Percentiles rank a stretch among this genome's conserved stretches.
Conservation (phyloP, 331 rosid genomes). For the Dryas integrifolia region DNA sequence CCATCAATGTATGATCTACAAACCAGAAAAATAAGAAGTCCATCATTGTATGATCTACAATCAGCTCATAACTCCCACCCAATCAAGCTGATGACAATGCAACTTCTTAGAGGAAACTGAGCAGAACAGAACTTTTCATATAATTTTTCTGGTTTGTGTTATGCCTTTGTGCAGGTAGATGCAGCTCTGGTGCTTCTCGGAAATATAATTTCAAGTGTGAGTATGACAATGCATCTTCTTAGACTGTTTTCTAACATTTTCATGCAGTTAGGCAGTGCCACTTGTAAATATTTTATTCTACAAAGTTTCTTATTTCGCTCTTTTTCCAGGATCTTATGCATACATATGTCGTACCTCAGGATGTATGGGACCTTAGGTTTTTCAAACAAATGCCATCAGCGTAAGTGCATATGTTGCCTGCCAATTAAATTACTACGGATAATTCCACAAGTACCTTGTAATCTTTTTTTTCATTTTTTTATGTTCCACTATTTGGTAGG, state of each 20-base stretch:
- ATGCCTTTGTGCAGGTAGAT: constrained; percentile 63
- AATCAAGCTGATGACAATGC: not conserved
- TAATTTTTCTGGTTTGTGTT: constrained; percentile 23
- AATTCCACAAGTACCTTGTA: not conserved
- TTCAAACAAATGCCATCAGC: constrained; percentile 67
- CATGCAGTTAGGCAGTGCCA: constrained; percentile 18
- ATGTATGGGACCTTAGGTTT: constrained; percentile 84
- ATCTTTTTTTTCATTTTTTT: not conserved
- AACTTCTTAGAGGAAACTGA: not conserved
- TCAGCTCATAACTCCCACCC: not conserved
- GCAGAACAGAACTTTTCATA: not conserved
- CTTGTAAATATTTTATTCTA: not conserved
- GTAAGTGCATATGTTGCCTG: constrained; percentile 49
- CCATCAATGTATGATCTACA: not conserved
- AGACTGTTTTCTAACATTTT: not conserved
- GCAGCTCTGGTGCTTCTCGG: constrained; percentile 79
- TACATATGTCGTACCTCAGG: constrained; percentile 69
- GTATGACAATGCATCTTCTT: constrained; percentile 30
- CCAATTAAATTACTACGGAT: constrained; percentile 5
- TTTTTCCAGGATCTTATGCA: constrained; percentile 59
- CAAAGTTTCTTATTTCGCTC: constrained; percentile 26
- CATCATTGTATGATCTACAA: not conserved
- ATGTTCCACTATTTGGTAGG: not conserved
- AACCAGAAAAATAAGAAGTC: not conserved
- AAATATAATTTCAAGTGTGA: constrained; percentile 73